phyloP scores from a whole-genome alignment of 495 filamentous ascomycete species.

The Terfezia claveryi region DNA sequence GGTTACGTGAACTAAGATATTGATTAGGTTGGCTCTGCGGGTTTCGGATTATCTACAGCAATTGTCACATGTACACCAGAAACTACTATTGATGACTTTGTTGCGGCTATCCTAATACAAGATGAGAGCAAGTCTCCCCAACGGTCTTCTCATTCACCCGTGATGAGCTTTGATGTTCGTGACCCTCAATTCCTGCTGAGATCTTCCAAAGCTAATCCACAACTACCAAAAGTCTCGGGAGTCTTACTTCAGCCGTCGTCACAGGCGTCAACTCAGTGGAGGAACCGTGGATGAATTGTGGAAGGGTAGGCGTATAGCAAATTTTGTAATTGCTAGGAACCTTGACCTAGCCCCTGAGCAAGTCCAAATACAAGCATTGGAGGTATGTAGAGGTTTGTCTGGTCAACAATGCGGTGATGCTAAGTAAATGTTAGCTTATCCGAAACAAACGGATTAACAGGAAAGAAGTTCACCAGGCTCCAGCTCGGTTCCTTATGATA shows the following conservation, averaged over 20 bases:
- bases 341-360: slow-evolving; percentile 44
- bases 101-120: slow-evolving; percentile 37
- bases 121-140: slow-evolving; percentile 10
- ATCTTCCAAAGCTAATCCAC: not conserved
- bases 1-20: not conserved
- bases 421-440: slow-evolving; percentile 35
- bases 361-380: slow-evolving; percentile 73
- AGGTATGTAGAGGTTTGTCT: slow-evolving; percentile 23
- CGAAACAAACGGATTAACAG: slow-evolving; percentile 55
- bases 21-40: slow-evolving; percentile 36
- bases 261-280: not conserved
- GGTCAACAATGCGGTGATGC: not conserved
- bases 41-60: slow-evolving; percentile 45
- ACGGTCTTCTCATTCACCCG: slow-evolving; percentile 9
- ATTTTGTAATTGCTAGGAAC: slow-evolving; percentile 62
- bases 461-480: slow-evolving; percentile 46
- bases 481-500: slow-evolving; percentile 61
- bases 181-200: not conserved
- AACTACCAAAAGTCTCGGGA: slow-evolving; percentile 1
- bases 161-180: slow-evolving; percentile 11
- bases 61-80: slow-evolving; percentile 47
- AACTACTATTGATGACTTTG: slow-evolving; percentile 64
- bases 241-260: slow-evolving; percentile 8
- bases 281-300: not conserved
- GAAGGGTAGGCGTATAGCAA: slow-evolving; percentile 30